phyloP scores from a whole-genome alignment of 2,329 filamentous ascomycete genomes.

The Aureobasidium sp. region DNA sequence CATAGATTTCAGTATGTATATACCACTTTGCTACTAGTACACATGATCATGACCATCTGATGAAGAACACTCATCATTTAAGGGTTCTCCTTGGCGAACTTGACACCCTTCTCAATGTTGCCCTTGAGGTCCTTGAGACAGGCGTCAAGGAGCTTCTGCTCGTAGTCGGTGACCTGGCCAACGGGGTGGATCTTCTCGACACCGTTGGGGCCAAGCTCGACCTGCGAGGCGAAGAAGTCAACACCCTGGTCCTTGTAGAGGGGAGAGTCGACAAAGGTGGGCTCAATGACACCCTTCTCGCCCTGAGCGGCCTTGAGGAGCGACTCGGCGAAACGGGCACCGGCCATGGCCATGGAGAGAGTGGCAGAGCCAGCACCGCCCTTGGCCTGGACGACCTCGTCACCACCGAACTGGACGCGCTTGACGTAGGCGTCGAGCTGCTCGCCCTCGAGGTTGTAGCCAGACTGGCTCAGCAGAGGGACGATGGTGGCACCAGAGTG shows the following conservation, averaged over 20 bases:
- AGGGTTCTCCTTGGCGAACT: slow-evolving; percentile 56
- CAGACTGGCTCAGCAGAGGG: slow-evolving; percentile 91
- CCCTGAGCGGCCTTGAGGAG: slow-evolving; percentile 88
- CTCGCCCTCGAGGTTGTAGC: slow-evolving; percentile 76
- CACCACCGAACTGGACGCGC: slow-evolving; percentile 97
- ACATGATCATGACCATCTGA: neutral
- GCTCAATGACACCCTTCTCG: slow-evolving; percentile 91
- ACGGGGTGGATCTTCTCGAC: slow-evolving; percentile 88
- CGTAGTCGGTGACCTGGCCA: slow-evolving; percentile 74
- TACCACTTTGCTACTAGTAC: slow-evolving; percentile 10
- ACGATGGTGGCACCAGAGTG: slow-evolving; percentile 99
- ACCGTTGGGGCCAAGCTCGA: slow-evolving; percentile 94
- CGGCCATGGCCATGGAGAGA: slow-evolving; percentile 97
- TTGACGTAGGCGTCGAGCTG: slow-evolving; percentile 70
- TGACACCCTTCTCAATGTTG: slow-evolving; percentile 88
- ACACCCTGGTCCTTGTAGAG: slow-evolving; percentile 98
- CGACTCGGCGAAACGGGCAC: slow-evolving; percentile 77
- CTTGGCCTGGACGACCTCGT: slow-evolving; percentile 99
- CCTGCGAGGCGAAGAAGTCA: slow-evolving; percentile 91
- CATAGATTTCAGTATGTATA: slow-evolving; percentile 8
- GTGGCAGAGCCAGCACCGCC: slow-evolving; percentile 94
- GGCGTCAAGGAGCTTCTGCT: slow-evolving; percentile 84
- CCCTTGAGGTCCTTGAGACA: slow-evolving; percentile 78
- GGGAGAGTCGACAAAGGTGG: slow-evolving; percentile 92
- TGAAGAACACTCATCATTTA: slow-evolving; percentile 20